phyloP scores from a whole-genome alignment of 2,329 filamentous ascomycete genomes.

The Colletotrichum sp. region DNA sequence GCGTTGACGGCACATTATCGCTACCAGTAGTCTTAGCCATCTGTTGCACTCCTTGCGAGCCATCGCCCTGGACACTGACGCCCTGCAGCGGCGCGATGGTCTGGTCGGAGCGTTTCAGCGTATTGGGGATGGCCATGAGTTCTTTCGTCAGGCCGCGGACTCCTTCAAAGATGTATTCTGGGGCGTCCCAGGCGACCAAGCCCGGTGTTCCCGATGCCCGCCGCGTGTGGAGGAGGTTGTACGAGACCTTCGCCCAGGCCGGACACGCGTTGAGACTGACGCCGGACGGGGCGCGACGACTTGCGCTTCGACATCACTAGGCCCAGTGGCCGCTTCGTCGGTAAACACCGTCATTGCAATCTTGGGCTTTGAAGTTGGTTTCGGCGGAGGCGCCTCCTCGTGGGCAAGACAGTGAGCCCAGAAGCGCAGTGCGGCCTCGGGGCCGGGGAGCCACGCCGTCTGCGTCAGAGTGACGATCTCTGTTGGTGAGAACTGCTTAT shows the following conservation, averaged over 20 bases:
- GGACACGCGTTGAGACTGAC: slow-evolving; percentile 44
- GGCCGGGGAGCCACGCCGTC: slow-evolving; percentile 70
- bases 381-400: slow-evolving; percentile 30
- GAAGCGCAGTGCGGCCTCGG: slow-evolving; percentile 63
- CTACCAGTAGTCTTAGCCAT: no score
- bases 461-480: slow-evolving; percentile 67
- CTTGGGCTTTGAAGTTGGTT: slow-evolving; percentile 35
- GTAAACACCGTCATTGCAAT: slow-evolving; percentile 54
- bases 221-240: slow-evolving; percentile 46
- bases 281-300: slow-evolving; percentile 26
- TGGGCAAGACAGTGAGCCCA: slow-evolving; percentile 52
- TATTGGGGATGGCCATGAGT: slow-evolving; percentile 40
- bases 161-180: slow-evolving; percentile 49
- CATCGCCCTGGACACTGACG: slow-evolving; percentile 22
- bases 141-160: slow-evolving; percentile 44
- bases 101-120: slow-evolving; percentile 34
- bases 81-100: slow-evolving; percentile 35
- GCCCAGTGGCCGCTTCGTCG: slow-evolving; percentile 25
- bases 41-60: neutral
- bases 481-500: slow-evolving; percentile 45
- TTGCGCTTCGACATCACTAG: slow-evolving; percentile 20
- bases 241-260: slow-evolving; percentile 50
- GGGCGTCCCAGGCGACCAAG: slow-evolving; percentile 53
- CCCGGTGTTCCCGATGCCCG: slow-evolving; percentile 45
- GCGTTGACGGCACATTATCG: neutral